Evolutionary conservation across 495 filamentous ascomycete genomes (phyloP), one percentile per base, ranked within the genome.

Genomic region (Staphylotrichum longicolle): DNA sequence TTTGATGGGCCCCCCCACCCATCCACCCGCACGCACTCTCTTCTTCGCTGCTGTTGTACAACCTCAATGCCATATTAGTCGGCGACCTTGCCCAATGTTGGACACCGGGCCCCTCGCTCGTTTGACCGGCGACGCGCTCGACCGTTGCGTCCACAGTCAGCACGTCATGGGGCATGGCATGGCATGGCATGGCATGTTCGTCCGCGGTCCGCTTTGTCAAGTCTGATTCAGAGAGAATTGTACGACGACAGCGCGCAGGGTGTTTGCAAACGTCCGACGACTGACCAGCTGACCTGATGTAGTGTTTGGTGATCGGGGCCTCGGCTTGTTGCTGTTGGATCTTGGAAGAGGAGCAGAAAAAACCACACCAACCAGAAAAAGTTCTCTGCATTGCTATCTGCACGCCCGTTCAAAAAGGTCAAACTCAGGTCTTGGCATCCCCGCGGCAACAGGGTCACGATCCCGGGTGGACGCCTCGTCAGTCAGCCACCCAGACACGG

Each of bases 41-140:
- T 27, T 27, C 20, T 27, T 27, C 1, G 20, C 20, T 27, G 20
- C 20, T 27, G 20, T 42, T 11, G 58, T 61, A 47, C 47, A 30
- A 58, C 47, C 46, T 55, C 49, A 10, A 15, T 39, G n/a, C 47
- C 7, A 63, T 41, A 58, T 54, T 54, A 54, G 42, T 58, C 54
- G 54, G 54, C 61, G 54, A 58, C 61, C 49, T 57, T 37, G 54
- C n/a, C 48, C 35, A 48, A 63, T 41, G 48, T 63, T 54, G 61
- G 48, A 58, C 49, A 49, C 61, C 61, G 55, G 61, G 7, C 47
- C 61, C 20, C 20, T 27, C 20, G 20, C 20, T 27, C 20, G 20
- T 27, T 27, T 27, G 61, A 48, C 47, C 14, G 47, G 33, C 34
- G 30, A n/a, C 14, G 32, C 9, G 37, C 50, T 49, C 48, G 40